These are phyloP conservation scores for Zizania palustris DNA, from an alignment of 202 grass and related monocot genomes.

Conservation along the genomic window DNA sequence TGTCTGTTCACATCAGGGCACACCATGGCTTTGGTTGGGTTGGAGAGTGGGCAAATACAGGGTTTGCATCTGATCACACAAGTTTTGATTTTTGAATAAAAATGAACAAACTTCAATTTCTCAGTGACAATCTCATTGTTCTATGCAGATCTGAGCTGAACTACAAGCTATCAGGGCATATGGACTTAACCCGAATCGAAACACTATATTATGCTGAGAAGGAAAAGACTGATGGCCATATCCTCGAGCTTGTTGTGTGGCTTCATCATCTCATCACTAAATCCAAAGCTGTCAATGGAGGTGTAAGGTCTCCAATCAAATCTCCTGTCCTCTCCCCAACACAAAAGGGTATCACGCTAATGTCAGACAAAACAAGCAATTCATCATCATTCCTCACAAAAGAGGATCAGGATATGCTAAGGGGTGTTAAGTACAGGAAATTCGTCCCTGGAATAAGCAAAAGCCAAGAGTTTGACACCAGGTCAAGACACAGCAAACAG, in stretches of 20 bases:
- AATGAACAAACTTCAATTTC: slow-evolving; percentile 28
- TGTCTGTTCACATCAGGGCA: slow-evolving; percentile 56
- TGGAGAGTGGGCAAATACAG: slow-evolving; percentile 91
- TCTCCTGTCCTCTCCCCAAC: slow-evolving; percentile 71
- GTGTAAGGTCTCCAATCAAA: slow-evolving; percentile 79
- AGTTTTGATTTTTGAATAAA: slow-evolving; percentile 36
- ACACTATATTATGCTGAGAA: slow-evolving; percentile 93
- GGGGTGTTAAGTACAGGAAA: slow-evolving; percentile 69
- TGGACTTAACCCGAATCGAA: slow-evolving; percentile 70
- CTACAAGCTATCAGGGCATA: slow-evolving; percentile 60
- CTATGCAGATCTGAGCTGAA: slow-evolving; percentile 63
- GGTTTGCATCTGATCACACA: slow-evolving; percentile 54
- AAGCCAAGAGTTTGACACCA: slow-evolving; percentile 88
- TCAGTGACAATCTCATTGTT: slow-evolving; percentile 26
- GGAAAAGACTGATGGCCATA: slow-evolving; percentile 68
- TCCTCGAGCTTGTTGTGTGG: slow-evolving; percentile 85
- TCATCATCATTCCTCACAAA: slow-evolving; percentile 59
- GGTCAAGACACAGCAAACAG: slow-evolving; percentile 54
- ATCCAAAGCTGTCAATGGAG: slow-evolving; percentile 60
- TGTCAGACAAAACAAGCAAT: slow-evolving; percentile 36
- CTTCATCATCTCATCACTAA: slow-evolving; percentile 89
- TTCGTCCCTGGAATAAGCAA: slow-evolving; percentile 85
- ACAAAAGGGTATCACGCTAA: slow-evolving; percentile 45
- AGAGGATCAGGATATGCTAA: slow-evolving; percentile 92
- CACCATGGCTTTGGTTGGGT: slow-evolving; percentile 95